phyloP scores from a whole-genome alignment of 2,329 filamentous ascomycete species.

The Ophiostoma pallidulum region DNA sequence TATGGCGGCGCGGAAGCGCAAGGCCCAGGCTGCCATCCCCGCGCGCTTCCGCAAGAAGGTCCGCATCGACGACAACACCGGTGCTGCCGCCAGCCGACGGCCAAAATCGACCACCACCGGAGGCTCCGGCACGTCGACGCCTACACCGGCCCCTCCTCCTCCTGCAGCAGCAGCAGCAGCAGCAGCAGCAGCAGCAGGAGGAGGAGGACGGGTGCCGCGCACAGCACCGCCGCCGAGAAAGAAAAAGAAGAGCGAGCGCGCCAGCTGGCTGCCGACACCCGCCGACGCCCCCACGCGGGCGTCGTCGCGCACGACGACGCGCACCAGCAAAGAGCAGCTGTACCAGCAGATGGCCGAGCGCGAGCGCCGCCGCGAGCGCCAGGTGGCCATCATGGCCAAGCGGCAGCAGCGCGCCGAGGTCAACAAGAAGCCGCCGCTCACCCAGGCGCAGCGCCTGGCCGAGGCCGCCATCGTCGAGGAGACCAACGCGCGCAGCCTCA shows the following conservation, averaged over 20 bases:
- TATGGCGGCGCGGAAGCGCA: conserved; percentile 64
- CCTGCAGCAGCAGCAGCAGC: conserved; percentile 27
- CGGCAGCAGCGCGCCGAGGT: conserved; percentile 63
- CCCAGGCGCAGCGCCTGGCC: conserved; percentile 73
- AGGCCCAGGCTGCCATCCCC: conserved; percentile 65
- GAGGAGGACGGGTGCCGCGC: no score
- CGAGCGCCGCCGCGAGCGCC: conserved; percentile 60
- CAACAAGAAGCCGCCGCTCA: conserved; percentile 70
- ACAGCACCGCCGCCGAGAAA: conserved; percentile 35
- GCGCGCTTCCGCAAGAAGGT: conserved; percentile 66
- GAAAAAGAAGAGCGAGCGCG: conserved; percentile 53
- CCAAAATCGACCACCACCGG: conserved; percentile 30
- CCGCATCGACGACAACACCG: conserved; percentile 48
- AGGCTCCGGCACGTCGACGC: conserved; percentile 18
- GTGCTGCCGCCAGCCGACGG: no score
- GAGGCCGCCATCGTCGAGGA: conserved; percentile 79
- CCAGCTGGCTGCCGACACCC: conserved; percentile 47
- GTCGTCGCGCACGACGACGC: conserved; percentile 48
- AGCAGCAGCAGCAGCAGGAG: conserved; percentile 28
- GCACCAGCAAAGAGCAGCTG: conserved; percentile 50
- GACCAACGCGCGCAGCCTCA: conserved; percentile 80
- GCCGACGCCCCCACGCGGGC: conserved; percentile 49
- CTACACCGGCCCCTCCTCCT: conserved; percentile 18
- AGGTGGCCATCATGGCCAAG: conserved; percentile 57
- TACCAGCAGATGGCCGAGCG: conserved; percentile 66